Evolutionary conservation across 1,139 yeast genomes (phyloP).

Genomic region (Pichia sorboxylosa): DNA sequence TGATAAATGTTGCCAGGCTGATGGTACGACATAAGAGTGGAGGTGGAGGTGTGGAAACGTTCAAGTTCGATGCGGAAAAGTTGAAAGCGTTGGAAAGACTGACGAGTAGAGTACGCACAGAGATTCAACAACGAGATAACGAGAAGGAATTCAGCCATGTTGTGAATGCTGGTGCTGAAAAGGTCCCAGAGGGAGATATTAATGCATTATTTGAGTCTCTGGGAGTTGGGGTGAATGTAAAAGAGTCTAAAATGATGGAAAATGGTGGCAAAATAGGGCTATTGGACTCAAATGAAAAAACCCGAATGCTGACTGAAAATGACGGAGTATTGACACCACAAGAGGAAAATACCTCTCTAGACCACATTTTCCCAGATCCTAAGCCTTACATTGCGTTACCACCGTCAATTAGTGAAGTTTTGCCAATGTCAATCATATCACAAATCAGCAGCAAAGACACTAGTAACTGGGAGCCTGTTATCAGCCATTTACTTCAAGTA

Average conservation of each 20-base stretch:
- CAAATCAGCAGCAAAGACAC: constrained; percentile 31
- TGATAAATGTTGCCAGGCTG: too few relatives aligned
- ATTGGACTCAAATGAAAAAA: neutral
- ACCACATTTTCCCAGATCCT: constrained; percentile 18
- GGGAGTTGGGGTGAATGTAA: neutral
- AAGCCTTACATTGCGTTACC: constrained; percentile 30
- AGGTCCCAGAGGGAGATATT: constrained; percentile 23
- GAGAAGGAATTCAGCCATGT: constrained; percentile 13
- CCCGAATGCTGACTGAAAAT: neutral
- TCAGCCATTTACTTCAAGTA: constrained; percentile 30
- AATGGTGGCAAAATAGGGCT: neutral
- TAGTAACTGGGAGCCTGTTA: constrained; percentile 47
- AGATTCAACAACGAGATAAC: constrained; percentile 19
- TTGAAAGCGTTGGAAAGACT: constrained; percentile 31
- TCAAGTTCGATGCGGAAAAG: too few relatives aligned
- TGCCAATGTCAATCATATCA: constrained; percentile 36
- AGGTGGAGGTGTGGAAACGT: too few relatives aligned
- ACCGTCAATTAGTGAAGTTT: constrained; percentile 27
- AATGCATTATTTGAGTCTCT: constrained; percentile 19
- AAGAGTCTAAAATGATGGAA: neutral
- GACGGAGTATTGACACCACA: constrained; percentile 6
- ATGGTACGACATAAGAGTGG: too few relatives aligned
- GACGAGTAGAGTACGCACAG: constrained; percentile 24
- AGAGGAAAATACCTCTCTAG: constrained; percentile 12
- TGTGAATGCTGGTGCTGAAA: constrained; percentile 9